Evolutionary conservation across 345 rosid genomes (phyloP).

Genomic region (Atalantia buxifolia): DNA sequence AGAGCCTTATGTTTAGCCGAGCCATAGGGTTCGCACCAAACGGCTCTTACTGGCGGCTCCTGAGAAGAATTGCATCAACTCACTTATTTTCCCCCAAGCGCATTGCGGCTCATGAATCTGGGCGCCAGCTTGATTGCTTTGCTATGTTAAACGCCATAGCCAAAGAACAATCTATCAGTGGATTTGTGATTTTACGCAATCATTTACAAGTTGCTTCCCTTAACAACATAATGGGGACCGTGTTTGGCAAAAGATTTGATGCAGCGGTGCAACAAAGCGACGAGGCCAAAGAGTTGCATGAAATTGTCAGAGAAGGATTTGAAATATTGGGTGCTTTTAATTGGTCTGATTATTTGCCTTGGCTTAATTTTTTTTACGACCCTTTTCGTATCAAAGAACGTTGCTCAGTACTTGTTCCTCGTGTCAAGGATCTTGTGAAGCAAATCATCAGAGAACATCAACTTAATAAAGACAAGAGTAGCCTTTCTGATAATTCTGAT

Average conservation of each 20-base stretch:
- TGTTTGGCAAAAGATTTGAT: conserved; percentile 50
- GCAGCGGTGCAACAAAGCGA: not conserved
- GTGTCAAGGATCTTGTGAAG: conserved; percentile 37
- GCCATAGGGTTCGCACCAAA: conserved; percentile 60
- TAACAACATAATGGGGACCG: conserved; percentile 51
- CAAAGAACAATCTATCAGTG: conserved; percentile 21
- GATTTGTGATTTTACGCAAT: conserved; percentile 29
- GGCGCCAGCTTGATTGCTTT: conserved; percentile 36
- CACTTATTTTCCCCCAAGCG: conserved; percentile 45
- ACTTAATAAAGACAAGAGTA: not conserved
- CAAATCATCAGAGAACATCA: conserved; percentile 38
- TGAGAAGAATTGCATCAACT: conserved; percentile 41
- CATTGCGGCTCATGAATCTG: conserved; percentile 40
- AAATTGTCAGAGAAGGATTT: conserved; percentile 52
- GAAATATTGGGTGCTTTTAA: conserved; percentile 57
- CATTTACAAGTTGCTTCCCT: conserved; percentile 50
- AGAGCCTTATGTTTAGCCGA: conserved; percentile 46
- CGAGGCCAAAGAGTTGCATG: conserved; percentile 29
- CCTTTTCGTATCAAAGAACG: conserved; percentile 41
- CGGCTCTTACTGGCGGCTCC: conserved; percentile 50
- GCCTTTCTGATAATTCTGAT: conserved; percentile 22
- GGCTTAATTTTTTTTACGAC: conserved; percentile 41
- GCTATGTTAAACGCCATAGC: conserved; percentile 24
- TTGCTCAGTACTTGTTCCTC: conserved; percentile 41
- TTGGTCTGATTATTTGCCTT: conserved; percentile 58